A percentile compares a stretch with the other conserved stretches of the same genome.
These are phyloP conservation scores for Aspergillus pseudonomiae DNA, from an alignment of 2,329 filamentous ascomycete genomes.

Conservation along the genomic window DNA sequence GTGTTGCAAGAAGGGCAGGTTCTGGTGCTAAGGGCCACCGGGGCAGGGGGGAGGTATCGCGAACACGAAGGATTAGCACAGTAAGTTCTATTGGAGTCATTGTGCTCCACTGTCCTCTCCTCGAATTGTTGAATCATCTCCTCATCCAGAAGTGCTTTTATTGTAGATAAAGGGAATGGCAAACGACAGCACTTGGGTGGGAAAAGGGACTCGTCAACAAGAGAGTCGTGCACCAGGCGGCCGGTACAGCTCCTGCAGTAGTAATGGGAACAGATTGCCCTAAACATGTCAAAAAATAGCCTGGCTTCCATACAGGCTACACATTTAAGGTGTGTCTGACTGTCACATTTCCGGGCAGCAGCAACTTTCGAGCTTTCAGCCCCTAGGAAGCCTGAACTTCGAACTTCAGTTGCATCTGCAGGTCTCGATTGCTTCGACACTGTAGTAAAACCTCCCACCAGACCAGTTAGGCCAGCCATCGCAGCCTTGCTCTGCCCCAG, in stretches of 20 bases:
- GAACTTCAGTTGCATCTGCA: neutral
- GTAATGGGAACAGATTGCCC: conserved; percentile 20
- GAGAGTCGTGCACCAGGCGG: conserved; percentile 21
- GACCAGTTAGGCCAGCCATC: neutral
- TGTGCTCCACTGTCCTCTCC: conserved; percentile 27
- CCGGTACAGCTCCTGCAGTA: conserved; percentile 28
- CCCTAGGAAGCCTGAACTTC: neutral
- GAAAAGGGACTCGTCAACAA: conserved; percentile 28
- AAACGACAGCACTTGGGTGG: conserved; percentile 33
- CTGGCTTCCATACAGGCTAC: conserved; percentile 11
- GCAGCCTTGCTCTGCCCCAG: neutral
- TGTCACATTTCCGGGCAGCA: neutral
- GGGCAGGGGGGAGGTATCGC: conserved; percentile 25
- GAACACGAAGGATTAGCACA: conserved; percentile 28
- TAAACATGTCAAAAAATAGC: neutral
- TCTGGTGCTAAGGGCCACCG: conserved; percentile 19
- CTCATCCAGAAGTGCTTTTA: conserved; percentile 12
- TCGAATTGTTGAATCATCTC: conserved; percentile 15
- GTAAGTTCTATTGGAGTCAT: conserved; percentile 28
- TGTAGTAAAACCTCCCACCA: neutral
- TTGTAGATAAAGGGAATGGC: conserved; percentile 18
- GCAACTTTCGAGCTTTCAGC: conserved; percentile 1
- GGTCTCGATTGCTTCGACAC: neutral
- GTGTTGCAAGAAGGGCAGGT: conserved; percentile 24
- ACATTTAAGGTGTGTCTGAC: conserved; percentile 4